A percentile compares a stretch with the other conserved stretches of the same genome.
These are phyloP conservation scores for Aureobasidium uvarum DNA, from an alignment of 2,329 filamentous ascomycete species.

Conservation along the genomic window DNA sequence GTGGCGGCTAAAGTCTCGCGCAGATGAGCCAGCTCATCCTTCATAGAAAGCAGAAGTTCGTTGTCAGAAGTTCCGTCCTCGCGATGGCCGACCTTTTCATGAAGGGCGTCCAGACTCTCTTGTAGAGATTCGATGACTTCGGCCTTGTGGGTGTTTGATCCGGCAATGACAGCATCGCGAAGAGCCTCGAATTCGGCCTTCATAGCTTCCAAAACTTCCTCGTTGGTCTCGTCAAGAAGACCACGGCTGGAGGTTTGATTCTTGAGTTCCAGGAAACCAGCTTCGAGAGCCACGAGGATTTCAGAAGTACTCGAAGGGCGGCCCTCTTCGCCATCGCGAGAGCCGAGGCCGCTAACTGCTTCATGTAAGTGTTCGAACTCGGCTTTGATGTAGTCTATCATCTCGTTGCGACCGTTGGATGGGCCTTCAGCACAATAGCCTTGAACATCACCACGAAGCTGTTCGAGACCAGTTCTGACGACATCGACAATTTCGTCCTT, in stretches of 20 bases:
- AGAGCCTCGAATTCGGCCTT: slow-evolving; percentile 80
- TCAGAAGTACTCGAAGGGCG: slow-evolving; percentile 39
- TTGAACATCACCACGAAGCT: slow-evolving; percentile 61
- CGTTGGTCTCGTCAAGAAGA: slow-evolving; percentile 42
- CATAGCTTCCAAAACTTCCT: slow-evolving; percentile 64
- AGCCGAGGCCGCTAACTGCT: slow-evolving; percentile 46
- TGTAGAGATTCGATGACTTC: slow-evolving; percentile 62
- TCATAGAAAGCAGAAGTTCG: slow-evolving; percentile 51
- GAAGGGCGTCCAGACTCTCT: slow-evolving; percentile 50
- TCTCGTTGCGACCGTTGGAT: slow-evolving; percentile 45
- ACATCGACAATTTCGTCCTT: slow-evolving; percentile 77
- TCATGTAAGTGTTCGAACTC: slow-evolving; percentile 63
- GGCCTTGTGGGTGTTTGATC: slow-evolving; percentile 56
- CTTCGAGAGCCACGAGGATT: slow-evolving; percentile 42
- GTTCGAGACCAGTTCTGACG: slow-evolving; percentile 63
- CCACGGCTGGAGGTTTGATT: slow-evolving; percentile 41
- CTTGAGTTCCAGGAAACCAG: slow-evolving; percentile 44
- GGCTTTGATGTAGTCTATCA: slow-evolving; percentile 52
- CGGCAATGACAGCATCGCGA: slow-evolving; percentile 69
- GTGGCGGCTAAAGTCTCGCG: slow-evolving; percentile 57
- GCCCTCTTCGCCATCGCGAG: slow-evolving; percentile 24
- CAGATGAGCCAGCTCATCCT: slow-evolving; percentile 61
- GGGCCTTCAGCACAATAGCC: slow-evolving; percentile 49
- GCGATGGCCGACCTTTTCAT: slow-evolving; percentile 45
- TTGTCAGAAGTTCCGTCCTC: slow-evolving; percentile 42